These are phyloP conservation scores for Sphaerobolus stellatus DNA, from an alignment of 1,284 basidiomycete species.

Conservation along the genomic window DNA sequence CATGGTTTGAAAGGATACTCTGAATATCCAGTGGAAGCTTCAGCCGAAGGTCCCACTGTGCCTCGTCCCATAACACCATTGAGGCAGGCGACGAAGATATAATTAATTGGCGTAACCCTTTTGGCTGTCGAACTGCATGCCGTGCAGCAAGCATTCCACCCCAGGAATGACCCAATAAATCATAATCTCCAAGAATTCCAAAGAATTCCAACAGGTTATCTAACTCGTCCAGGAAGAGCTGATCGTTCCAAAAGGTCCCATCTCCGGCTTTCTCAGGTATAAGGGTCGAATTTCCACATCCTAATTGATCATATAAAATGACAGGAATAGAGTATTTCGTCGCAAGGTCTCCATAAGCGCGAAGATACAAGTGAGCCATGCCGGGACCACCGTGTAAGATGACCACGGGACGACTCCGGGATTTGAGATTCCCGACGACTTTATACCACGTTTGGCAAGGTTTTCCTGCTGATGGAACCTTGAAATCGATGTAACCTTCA, in stretches of 20 bases:
- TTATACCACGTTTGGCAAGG: constrained; percentile 11
- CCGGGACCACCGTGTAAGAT: constrained; percentile 44
- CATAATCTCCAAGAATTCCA: constrained; percentile 11
- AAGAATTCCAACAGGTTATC: constrained; percentile 9
- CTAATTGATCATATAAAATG: constrained; percentile 16
- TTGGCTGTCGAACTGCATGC: constrained; percentile 5
- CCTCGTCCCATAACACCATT: constrained; percentile 10
- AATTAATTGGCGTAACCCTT: constrained; percentile 8
- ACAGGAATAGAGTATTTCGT: constrained; percentile 10
- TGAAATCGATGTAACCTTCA: too few relatives aligned
- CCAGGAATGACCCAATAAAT: constrained; percentile 14
- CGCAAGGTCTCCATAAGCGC: constrained; percentile 15
- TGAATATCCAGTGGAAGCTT: constrained; percentile 8
- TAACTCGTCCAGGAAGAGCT: constrained; percentile 14
- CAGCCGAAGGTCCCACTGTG: constrained; percentile 1
- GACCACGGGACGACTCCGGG: constrained; percentile 33
- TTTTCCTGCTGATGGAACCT: too few relatives aligned
- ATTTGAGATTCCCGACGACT: constrained; percentile 5
- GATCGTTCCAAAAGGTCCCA: constrained; percentile 11
- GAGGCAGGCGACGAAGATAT: not conserved
- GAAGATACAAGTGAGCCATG: constrained; percentile 30
- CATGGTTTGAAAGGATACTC: constrained; percentile 3
- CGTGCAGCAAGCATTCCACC: constrained; percentile 14
- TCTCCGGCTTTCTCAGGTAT: constrained; percentile 15
- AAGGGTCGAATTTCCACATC: constrained; percentile 14